phyloP scores from a whole-genome alignment of 805 yeast genomes.

The Huiozyma naganishii region DNA sequence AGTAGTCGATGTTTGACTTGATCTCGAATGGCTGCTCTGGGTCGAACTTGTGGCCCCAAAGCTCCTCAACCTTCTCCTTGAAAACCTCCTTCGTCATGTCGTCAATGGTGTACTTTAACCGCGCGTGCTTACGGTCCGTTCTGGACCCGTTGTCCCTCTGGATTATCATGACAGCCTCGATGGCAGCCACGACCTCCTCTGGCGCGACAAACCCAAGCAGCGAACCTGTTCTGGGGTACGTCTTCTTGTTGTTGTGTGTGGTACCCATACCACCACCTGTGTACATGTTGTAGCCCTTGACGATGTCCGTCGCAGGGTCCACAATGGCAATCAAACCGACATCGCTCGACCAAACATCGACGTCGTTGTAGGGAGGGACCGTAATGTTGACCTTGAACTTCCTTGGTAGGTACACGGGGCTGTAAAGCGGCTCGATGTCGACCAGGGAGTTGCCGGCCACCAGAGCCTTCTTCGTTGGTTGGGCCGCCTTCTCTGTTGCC shows the following conservation, averaged over 20 bases:
- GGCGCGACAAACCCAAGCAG: conserved; percentile 63
- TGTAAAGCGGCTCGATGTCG: conserved; percentile 79
- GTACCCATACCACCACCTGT: conserved; percentile 99
- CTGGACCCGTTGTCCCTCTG: conserved; percentile 95
- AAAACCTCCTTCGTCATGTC: conserved; percentile 87
- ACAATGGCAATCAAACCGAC: conserved; percentile 86
- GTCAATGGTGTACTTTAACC: conserved; percentile 93
- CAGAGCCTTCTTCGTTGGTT: conserved; percentile 61
- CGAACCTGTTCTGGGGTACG: conserved; percentile 92
- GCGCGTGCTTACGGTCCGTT: conserved; percentile 91
- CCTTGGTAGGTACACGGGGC: conserved; percentile 82
- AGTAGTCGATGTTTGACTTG: conserved; percentile 75
- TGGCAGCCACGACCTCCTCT: conserved; percentile 62
- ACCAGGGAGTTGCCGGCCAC: conserved; percentile 81
- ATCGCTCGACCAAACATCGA: conserved; percentile 93
- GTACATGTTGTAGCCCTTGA: conserved; percentile 73
- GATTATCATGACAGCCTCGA: conserved; percentile 86
- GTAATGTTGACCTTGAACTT: conserved; percentile 91
- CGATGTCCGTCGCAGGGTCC: conserved; percentile 44
- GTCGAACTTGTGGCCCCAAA: conserved; percentile 65
- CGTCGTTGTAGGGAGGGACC: conserved; percentile 93
- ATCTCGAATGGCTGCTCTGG: conserved; percentile 64
- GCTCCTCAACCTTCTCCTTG: conserved; percentile 71
- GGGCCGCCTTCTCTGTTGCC: conserved; percentile 66
- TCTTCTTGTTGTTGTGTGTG: conserved; percentile 91